Evolutionary conservation across 768 basidiomycete species (phyloP), one percentile per base, ranked within the genome.

Genomic region (Pleurotus sapidus): DNA sequence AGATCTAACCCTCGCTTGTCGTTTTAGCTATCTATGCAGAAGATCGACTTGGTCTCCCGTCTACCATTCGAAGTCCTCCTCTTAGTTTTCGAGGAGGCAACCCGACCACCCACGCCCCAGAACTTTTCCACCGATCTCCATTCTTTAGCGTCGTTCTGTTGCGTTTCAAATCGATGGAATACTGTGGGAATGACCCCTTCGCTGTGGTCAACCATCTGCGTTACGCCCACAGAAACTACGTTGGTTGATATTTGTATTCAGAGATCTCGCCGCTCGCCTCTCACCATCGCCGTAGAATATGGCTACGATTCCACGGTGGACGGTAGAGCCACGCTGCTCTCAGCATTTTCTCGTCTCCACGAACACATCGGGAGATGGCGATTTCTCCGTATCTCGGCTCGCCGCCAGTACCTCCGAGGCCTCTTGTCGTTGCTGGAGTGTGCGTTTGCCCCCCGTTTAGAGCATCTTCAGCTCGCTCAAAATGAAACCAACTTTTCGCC

Each of bases 121-220:
- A 8, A 54, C 4, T 8, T 30, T n/a, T 18, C 12, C 3, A 2
- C 14, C 23, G 34, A 18, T 39, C 8, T 54, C 5, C 24, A 25
- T 15, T 23, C 39, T 9, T 24, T 54, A 15, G 15, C 51, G 8
- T 54, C 39, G 38, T 24, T 54, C 15, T 54, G 34, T 42, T 24
- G 39, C n/a, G 11, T 54, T 17, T 54, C 51, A n/a, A 54, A 54
- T 25, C 39, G 51, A 42, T 54, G 51, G 51, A 11, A 54, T 25
- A 5, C 37, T 38, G 42, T 54, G 39, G 18, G n/a, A n/a, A 54
- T 40, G 39, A 40, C 51, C 0, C 51, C 51, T 11, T 54, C 51
- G 15, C 39, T 54, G 15, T 54, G 51, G 51, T 17, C 51, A 17
- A 40, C 51, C n/a, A 38, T 42, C 39, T 20, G 12, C 20, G 42